Evolutionary conservation across 306 rosid species (phyloP).

Genomic region (Castanea mollissima): DNA sequence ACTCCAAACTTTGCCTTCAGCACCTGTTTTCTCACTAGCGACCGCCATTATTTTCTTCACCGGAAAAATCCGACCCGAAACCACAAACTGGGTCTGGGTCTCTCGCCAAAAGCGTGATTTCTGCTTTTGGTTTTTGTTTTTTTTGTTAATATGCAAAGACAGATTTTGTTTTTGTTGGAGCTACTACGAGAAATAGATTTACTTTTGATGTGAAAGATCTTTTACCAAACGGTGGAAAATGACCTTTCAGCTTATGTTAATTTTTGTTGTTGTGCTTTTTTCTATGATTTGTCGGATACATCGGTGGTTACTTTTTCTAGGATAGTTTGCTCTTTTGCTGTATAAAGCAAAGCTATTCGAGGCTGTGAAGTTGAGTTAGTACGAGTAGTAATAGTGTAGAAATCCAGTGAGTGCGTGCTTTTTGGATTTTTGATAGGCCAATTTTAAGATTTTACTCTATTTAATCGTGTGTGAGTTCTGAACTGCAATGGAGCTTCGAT

Average conservation of each 20-base stretch:
- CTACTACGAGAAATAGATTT: constrained; percentile 23
- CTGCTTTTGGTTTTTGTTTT: not conserved
- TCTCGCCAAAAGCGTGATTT: not conserved
- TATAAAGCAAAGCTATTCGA: no score
- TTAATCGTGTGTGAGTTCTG: constrained; percentile 41
- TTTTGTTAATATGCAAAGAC: constrained; percentile 8
- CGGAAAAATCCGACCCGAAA: constrained; percentile 20
- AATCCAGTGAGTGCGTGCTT: not conserved
- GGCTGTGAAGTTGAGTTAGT: no score
- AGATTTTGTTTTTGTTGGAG: constrained; percentile 23
- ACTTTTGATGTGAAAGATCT: constrained; percentile 34
- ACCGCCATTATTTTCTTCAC: constrained; percentile 44
- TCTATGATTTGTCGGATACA: constrained; percentile 32
- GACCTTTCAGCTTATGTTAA: constrained; percentile 40
- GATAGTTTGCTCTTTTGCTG: no score
- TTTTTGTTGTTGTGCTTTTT: constrained; percentile 2
- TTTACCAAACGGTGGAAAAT: constrained; percentile 31
- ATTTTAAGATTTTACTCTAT: constrained; percentile 16
- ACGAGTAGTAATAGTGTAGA: no score
- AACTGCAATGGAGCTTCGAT: constrained; percentile 8
- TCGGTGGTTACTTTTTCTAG: constrained; percentile 23
- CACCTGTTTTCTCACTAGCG: constrained; percentile 52
- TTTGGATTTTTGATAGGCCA: constrained; percentile 26
- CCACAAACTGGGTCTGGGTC: constrained; percentile 17
- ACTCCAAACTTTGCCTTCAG: constrained; percentile 65